Percentiles rank a stretch among this genome's conserved stretches.
Conservation (phyloP, 371 early-diverging fungal genomes). For the Rhizopus delemar region DNA sequence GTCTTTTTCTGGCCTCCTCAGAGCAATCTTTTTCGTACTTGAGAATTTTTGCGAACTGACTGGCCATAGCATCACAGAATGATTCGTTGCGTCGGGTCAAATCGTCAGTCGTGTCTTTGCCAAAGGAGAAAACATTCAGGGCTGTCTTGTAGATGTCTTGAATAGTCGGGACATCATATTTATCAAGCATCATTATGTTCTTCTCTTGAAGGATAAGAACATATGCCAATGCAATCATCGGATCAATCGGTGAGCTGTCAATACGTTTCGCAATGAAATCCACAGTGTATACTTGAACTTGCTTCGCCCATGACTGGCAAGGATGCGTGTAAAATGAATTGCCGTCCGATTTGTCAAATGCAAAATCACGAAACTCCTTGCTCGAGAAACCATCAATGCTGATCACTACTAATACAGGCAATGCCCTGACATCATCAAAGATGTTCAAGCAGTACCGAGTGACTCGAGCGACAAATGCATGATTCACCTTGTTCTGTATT, state of each 20-base stretch:
- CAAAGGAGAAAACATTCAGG: constrained; percentile 11
- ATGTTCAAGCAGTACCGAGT: constrained; percentile 8
- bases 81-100: background rate
- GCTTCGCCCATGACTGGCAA: constrained; percentile 11
- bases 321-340: constrained; percentile 12
- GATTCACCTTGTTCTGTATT: constrained; percentile 9
- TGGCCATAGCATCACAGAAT: constrained; percentile 12
- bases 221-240: constrained; percentile 7
- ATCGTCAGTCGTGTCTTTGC: constrained; percentile 4
- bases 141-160: constrained; percentile 15
- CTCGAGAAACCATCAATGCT: constrained; percentile 13
- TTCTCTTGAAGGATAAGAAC: constrained; percentile 7
- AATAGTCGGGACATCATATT: constrained; percentile 9
- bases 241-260: constrained; percentile 6
- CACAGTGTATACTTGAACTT: constrained; percentile 4
- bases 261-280: constrained; percentile 6
- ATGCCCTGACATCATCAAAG: constrained; percentile 8
- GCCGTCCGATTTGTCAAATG: constrained; percentile 3
- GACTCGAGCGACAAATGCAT: constrained; percentile 10
- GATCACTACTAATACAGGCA: constrained; percentile 8
- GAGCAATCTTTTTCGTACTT: constrained; percentile 8
- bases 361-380: constrained; percentile 13
- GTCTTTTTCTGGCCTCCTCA: constrained; percentile 10
- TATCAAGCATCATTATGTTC: constrained; percentile 4
- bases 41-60: constrained; percentile 13